Percentiles rank a stretch among this genome's conserved stretches.
Evolutionary conservation across 257 asterid genomes (phyloP).

Genomic region (Rubia yunnanensis): DNA sequence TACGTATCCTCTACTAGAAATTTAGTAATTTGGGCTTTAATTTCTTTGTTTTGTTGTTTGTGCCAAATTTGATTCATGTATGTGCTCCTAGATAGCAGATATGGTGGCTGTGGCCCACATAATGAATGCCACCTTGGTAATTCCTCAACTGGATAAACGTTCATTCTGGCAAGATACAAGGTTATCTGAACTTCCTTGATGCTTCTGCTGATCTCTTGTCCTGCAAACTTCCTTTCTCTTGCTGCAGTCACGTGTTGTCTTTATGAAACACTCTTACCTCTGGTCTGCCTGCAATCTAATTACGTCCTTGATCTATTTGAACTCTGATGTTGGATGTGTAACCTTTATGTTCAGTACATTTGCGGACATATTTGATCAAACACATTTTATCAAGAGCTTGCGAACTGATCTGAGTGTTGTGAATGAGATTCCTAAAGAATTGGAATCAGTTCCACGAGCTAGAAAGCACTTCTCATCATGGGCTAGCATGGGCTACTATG

Average conservation of each 20-base stretch:
- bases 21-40: background rate
- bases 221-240: background rate
- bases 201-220: background rate
- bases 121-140: constrained; percentile 86
- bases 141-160: constrained; percentile 86
- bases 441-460: constrained; percentile 71
- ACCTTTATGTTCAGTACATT: constrained; percentile 53
- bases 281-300: background rate
- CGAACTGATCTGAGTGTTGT: constrained; percentile 64
- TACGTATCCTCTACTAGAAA: background rate
- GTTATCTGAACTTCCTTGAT: constrained; percentile 27
- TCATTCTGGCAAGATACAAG: constrained; percentile 98
- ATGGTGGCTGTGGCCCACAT: constrained; percentile 96
- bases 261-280: background rate
- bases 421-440: constrained; percentile 74
- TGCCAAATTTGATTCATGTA: background rate
- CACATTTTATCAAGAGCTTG: constrained; percentile 57
- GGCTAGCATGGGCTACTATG: constrained; percentile 75
- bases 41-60: background rate
- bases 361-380: constrained; percentile 81
- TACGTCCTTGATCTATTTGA: background rate
- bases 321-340: background rate
- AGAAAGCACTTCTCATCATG: constrained; percentile 92
- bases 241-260: background rate
- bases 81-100: constrained; percentile 73